Conservation (phyloP, 2,329 filamentous ascomycete genomes). For the Penicillium capsulatum region DNA sequence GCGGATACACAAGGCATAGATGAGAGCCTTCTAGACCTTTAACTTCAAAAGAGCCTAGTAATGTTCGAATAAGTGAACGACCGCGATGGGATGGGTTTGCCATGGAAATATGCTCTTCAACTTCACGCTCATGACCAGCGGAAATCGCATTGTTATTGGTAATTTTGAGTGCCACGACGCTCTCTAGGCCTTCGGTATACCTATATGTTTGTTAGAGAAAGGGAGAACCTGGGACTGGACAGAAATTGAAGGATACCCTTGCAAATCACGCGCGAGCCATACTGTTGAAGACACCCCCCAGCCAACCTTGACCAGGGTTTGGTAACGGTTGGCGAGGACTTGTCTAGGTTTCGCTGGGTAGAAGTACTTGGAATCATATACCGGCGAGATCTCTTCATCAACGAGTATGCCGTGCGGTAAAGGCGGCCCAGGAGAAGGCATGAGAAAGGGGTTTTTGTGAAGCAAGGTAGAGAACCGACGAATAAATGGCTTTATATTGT, state of each 20-base stretch:
- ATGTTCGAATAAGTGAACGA: constrained; percentile 17
- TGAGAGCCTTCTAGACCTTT: constrained; percentile 26
- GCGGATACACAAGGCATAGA: constrained; percentile 34
- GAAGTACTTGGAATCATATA: constrained; percentile 34
- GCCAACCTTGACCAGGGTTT: constrained; percentile 41
- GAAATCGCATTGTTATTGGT: constrained; percentile 18
- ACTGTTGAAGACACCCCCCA: constrained; percentile 43
- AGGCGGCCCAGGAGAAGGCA: too few relatives aligned
- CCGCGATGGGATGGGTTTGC: constrained; percentile 26
- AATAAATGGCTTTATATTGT: too few relatives aligned
- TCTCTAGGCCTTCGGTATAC: not conserved
- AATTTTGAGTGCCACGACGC: constrained; percentile 22
- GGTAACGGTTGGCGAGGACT: constrained; percentile 35
- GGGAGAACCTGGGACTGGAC: too few relatives aligned
- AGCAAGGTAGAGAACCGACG: too few relatives aligned
- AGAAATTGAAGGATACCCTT: not conserved
- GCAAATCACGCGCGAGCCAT: constrained; percentile 40
- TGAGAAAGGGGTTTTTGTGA: too few relatives aligned
- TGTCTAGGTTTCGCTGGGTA: constrained; percentile 41
- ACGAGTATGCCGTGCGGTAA: too few relatives aligned
- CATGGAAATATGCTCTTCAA: constrained; percentile 28
- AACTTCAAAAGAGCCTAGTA: constrained; percentile 23
- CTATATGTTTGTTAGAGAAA: too few relatives aligned
- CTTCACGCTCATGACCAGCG: constrained; percentile 22
- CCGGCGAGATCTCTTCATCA: constrained; percentile 41